A percentile compares a stretch with the other conserved stretches of the same genome.
These are phyloP conservation scores for Yamadazyma triangularis DNA, from an alignment of 1,139 yeast genomes.

Conservation along the genomic window DNA sequence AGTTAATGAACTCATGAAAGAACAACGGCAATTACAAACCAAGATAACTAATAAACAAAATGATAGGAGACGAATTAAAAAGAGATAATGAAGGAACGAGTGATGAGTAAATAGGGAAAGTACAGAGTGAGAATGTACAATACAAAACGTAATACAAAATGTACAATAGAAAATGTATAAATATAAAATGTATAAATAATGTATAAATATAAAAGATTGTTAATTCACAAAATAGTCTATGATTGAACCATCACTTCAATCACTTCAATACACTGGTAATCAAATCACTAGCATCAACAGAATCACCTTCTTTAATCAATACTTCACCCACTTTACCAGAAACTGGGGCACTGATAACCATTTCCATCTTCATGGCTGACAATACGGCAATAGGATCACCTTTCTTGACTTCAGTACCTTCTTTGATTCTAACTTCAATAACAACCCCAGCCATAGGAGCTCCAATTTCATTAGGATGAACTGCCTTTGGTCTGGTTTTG, in stretches of 20 bases:
- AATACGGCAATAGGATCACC: conserved; percentile 95
- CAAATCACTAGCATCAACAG: conserved; percentile 91
- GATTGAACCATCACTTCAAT: not conserved
- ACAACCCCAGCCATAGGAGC: conserved; percentile 99
- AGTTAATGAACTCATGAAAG: conserved; percentile 22
- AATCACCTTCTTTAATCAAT: conserved; percentile 81
- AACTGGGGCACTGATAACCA: conserved; percentile 92
- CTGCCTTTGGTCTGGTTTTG: conserved; percentile 87
- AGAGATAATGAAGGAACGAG: too few species aligned
- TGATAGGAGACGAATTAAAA: conserved; percentile 11
- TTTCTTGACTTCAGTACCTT: conserved; percentile 85
- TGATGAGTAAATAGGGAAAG: not conserved
- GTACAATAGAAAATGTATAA: too few species aligned
- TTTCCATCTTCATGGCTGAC: conserved; percentile 99
- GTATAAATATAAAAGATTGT: too few species aligned
- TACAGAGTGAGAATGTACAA: too few species aligned
- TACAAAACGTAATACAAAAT: too few species aligned
- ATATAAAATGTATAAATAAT: too few species aligned
- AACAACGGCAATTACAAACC: conserved; percentile 22
- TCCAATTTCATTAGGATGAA: conserved; percentile 89
- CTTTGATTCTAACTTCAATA: conserved; percentile 86
- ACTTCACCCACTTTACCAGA: conserved; percentile 80
- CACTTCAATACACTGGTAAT: conserved; percentile 38
- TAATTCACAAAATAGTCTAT: too few species aligned
- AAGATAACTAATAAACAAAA: conserved; percentile 18